A percentile compares a stretch with the other conserved stretches of the same genome.
Evolutionary conservation across 176 grass and related monocot genomes (phyloP).

Genomic region (Musa acuminata): DNA sequence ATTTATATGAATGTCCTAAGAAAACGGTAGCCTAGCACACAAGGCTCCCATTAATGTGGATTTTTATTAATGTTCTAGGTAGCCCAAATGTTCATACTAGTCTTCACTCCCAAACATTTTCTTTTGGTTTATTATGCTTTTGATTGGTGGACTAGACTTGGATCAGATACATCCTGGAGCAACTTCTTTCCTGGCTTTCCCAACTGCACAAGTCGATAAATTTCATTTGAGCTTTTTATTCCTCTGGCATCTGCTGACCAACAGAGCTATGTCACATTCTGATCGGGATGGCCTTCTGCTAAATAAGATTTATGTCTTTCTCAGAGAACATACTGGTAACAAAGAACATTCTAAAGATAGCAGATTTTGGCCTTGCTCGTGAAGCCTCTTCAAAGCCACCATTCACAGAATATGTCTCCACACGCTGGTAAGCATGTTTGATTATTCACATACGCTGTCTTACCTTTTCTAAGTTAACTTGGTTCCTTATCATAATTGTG

Average conservation of each 20-base stretch:
- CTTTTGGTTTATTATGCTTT: too few species aligned
- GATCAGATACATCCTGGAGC: too few species aligned
- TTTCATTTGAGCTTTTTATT: not conserved
- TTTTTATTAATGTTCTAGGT: too few species aligned
- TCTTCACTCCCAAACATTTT: too few species aligned
- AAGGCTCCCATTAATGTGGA: too few species aligned
- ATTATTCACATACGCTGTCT: not conserved
- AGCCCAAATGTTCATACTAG: too few species aligned
- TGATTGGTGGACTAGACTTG: too few species aligned
- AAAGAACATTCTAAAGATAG: conserved; percentile 84
- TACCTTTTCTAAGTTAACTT: not conserved
- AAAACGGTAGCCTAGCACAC: too few species aligned
- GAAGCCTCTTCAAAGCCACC: conserved; percentile 85
- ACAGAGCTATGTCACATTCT: not conserved
- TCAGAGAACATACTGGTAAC: conserved; percentile 89
- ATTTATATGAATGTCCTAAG: too few species aligned
- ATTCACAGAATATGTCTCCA: conserved; percentile 98
- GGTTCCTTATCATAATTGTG: not conserved
- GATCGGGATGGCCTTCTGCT: not conserved
- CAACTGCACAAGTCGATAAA: too few species aligned
- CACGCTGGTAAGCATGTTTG: conserved; percentile 49
- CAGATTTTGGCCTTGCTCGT: conserved; percentile 97
- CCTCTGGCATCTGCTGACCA: not conserved
- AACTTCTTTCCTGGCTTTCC: too few species aligned
- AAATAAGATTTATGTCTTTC: conserved; percentile 16